Evolutionary conservation across 202 grass and related monocot genomes (phyloP).

Genomic region (Saccharum hybrid): DNA sequence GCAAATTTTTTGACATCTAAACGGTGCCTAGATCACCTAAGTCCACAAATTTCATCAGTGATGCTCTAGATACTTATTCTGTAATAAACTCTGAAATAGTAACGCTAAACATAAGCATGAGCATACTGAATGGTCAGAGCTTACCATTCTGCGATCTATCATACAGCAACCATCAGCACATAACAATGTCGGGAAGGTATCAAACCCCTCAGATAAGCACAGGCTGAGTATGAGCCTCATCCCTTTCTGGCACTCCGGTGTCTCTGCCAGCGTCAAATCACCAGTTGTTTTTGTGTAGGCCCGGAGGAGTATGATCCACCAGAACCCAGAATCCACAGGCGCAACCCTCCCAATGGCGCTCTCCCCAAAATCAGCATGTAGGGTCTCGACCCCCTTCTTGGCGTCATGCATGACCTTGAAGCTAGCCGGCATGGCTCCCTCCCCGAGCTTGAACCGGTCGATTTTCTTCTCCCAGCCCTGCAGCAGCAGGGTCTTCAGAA

Average conservation of each 20-base stretch:
- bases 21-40: too few species aligned
- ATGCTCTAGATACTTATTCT: background rate
- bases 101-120: constrained; percentile 8
- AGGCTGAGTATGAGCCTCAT: constrained; percentile 85
- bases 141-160: constrained; percentile 95
- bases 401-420: constrained; percentile 81
- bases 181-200: constrained; percentile 88
- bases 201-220: constrained; percentile 84
- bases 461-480: constrained; percentile 85
- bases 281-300: constrained; percentile 82
- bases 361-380: constrained; percentile 85
- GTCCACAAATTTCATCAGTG: background rate
- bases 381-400: constrained; percentile 55
- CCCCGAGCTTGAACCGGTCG: constrained; percentile 83
- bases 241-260: constrained; percentile 76
- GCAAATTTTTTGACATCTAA: too few species aligned
- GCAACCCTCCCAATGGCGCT: constrained; percentile 87
- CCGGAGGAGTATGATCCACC: constrained; percentile 90
- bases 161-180: constrained; percentile 87
- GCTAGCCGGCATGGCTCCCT: constrained; percentile 91
- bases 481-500: constrained; percentile 75
- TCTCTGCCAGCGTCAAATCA: constrained; percentile 59
- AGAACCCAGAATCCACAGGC: constrained; percentile 77
- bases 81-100: background rate
- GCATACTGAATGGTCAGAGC: constrained; percentile 35